Evolutionary conservation across 2,329 filamentous ascomycete genomes (phyloP).

Genomic region (Pseudogymnoascus sp.): DNA sequence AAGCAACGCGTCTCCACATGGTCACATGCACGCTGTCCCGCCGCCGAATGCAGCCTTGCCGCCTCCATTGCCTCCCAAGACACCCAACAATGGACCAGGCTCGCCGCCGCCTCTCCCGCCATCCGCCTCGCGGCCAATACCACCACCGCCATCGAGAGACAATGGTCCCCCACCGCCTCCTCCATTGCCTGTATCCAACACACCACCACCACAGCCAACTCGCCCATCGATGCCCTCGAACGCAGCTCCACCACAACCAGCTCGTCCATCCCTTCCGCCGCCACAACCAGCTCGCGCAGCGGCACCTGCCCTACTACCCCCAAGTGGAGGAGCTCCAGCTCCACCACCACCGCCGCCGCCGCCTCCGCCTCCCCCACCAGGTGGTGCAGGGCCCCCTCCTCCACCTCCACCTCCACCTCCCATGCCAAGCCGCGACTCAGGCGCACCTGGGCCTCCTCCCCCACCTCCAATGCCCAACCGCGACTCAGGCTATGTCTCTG

Average conservation of each 20-base stretch:
- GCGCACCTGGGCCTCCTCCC: slow-evolving; percentile 42
- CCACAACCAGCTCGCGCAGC: slow-evolving; percentile 29
- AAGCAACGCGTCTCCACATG: neutral
- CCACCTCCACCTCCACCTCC: slow-evolving; percentile 38
- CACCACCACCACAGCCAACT: slow-evolving; percentile 27
- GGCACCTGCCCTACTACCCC: slow-evolving; percentile 31
- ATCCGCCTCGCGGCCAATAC: slow-evolving; percentile 41
- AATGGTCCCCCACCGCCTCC: slow-evolving; percentile 23
- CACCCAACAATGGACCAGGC: slow-evolving; percentile 37
- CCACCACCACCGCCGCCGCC: slow-evolving; percentile 28
- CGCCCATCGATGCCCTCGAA: slow-evolving; percentile 28
- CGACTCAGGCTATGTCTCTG: slow-evolving; percentile 50
- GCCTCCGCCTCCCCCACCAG: slow-evolving; percentile 29
- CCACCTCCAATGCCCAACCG: slow-evolving; percentile 46
- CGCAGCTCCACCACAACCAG: slow-evolving; percentile 23
- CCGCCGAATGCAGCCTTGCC: slow-evolving; percentile 25
- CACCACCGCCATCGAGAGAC: slow-evolving; percentile 39
- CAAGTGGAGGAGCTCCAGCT: slow-evolving; percentile 27
- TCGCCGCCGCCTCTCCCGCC: slow-evolving; percentile 45
- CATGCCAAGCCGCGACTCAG: slow-evolving; percentile 30
- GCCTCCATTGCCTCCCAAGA: slow-evolving; percentile 36
- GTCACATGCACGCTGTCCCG: too few species aligned
- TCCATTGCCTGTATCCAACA: slow-evolving; percentile 15
- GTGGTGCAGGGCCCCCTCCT: slow-evolving; percentile 21
- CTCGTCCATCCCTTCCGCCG: slow-evolving; percentile 27